These are phyloP conservation scores for Theobroma grandiflorum DNA, from an alignment of 441 rosid species.

Conservation along the genomic window DNA sequence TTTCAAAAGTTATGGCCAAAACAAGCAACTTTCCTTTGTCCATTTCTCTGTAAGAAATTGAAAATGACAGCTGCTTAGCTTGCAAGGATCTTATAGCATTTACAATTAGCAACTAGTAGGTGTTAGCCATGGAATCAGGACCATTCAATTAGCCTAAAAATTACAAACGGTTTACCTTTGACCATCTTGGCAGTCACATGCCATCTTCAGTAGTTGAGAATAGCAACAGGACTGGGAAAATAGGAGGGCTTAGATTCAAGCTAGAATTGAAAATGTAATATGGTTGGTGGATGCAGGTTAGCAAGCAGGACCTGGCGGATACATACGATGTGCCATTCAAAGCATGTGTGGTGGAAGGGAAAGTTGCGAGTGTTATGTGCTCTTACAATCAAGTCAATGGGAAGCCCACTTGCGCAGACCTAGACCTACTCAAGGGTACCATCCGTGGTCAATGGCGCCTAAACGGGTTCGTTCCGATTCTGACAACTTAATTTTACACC, in stretches of 20 bases:
- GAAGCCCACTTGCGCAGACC: conserved; percentile 78
- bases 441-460: conserved; percentile 76
- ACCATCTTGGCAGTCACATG: neutral
- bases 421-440: conserved; percentile 61
- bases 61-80: conserved; percentile 21
- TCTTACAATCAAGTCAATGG: conserved; percentile 84
- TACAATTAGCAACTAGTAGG: neutral
- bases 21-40: neutral
- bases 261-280: neutral
- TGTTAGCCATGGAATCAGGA: neutral
- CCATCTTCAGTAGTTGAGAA: neutral
- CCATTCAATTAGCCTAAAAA: conserved; percentile 3
- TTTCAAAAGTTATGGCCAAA: neutral
- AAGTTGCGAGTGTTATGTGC: conserved; percentile 79
- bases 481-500: neutral
- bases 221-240: neutral
- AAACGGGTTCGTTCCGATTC: conserved; percentile 52
- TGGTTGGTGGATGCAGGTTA: conserved; percentile 43
- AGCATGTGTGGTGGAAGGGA: conserved; percentile 70
- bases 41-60: neutral
- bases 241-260: too few relatives aligned
- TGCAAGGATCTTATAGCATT: conserved; percentile 7
- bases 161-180: neutral
- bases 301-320: conserved; percentile 73
- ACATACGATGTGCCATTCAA: conserved; percentile 76